phyloP scores from a whole-genome alignment of 2,329 filamentous ascomycete genomes.

The Apiospora sp. region DNA sequence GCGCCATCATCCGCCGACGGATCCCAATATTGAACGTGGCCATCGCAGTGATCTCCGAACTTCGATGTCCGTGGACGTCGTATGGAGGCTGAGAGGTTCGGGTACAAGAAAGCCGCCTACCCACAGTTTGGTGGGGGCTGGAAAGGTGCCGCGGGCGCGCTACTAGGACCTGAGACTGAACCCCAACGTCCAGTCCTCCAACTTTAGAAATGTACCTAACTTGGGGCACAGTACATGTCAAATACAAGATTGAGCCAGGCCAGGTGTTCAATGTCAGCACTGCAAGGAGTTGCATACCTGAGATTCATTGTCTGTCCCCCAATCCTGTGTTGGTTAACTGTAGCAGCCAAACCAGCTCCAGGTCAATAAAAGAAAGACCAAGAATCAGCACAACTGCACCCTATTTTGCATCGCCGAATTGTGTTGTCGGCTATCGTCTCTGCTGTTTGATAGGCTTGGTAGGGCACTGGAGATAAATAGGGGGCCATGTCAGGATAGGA shows the following conservation, averaged over 20 bases:
- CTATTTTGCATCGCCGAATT: not conserved
- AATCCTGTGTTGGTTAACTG: not conserved
- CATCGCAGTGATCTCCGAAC: constrained; percentile 1
- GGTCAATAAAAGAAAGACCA: not conserved
- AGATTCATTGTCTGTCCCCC: not conserved
- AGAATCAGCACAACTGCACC: not conserved
- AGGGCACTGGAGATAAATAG: not conserved
- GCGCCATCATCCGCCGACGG: not conserved
- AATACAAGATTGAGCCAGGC: not conserved
- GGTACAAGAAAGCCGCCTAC: not conserved
- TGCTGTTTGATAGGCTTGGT: not conserved
- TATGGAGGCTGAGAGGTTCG: not conserved
- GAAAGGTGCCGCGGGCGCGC: constrained; percentile 16
- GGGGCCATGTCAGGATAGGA: constrained; percentile 4
- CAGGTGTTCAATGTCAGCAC: not conserved
- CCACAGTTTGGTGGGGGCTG: not conserved
- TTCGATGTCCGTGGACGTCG: not conserved
- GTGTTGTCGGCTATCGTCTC: not conserved
- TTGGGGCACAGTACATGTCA: not conserved
- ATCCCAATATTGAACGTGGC: not conserved
- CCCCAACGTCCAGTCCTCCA: constrained; percentile 18
- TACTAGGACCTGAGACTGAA: constrained; percentile 17
- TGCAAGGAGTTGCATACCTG: not conserved
- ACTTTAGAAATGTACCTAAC: not conserved
- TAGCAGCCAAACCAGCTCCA: not conserved